Evolutionary conservation across 257 asterid genomes (phyloP), one percentile per base, ranked within the genome.

Genomic region (Cinchona pubescens): DNA sequence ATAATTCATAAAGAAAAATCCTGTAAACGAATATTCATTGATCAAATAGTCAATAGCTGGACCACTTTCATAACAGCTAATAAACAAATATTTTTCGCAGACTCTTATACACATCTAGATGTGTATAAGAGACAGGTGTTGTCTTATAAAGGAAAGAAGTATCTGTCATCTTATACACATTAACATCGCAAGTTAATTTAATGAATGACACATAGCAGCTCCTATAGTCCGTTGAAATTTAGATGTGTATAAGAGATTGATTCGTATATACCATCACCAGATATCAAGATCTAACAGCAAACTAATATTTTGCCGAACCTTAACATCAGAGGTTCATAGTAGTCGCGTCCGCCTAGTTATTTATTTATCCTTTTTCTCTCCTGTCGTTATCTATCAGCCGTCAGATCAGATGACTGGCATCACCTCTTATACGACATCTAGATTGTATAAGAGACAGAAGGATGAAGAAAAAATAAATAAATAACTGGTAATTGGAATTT

Each of bases 321-420:
- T n/a, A n/a, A n/a, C n/a, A n/a, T n/a, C n/a, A n/a, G n/a, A n/a
- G n/a, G n/a, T n/a, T n/a, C n/a, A n/a, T n/a, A n/a, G 71, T 75
- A 43, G 78, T 30, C 29, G 37, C 73, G 74, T 13, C 21, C 1
- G 29, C 56, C 73, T 34, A 23, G 75, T n/a, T n/a, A n/a, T n/a
- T n/a, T n/a, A n/a, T n/a, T n/a, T n/a, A 78, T 74, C 82, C 73
- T 37, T 65, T 72, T 76, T 9, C 71, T 59, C 60, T 74, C 69
- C 80, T 18, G n/a, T 51, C 59, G 67, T 53, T 53, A 62, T 19
- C 76, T 58, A 30, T 68, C 59, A 38, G 76, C 73, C 67, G 72
- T 69, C 77, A 38, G 77, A 75, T 75, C 55, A 59, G 79, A 69
- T 75, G 63, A 35, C 42, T n/a, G n/a, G n/a, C n/a, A n/a, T n/a